Conservation (phyloP, 2,329 filamentous ascomycete genomes). For the Proliferodiscus dingleyae region DNA sequence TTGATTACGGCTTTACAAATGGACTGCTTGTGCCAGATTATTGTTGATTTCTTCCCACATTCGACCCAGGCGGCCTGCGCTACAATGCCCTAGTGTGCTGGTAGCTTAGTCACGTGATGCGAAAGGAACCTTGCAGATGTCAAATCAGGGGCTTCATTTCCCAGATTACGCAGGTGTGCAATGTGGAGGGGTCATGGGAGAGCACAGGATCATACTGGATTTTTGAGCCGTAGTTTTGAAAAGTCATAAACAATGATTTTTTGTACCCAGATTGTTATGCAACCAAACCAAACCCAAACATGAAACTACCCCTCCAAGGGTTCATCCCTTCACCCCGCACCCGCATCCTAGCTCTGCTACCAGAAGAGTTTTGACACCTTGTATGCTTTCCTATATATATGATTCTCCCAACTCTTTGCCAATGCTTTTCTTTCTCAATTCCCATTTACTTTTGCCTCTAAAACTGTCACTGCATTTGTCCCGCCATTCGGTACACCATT, state of each 20-base stretch:
- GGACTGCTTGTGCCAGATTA: neutral
- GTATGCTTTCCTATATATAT: no score
- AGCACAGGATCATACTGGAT: no score
- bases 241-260: no score
- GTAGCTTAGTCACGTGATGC: neutral
- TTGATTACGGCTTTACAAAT: constrained; percentile 1
- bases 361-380: no score
- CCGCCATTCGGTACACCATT: constrained; percentile 22
- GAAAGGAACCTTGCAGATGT: neutral
- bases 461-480: constrained; percentile 32
- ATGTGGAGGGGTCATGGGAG: neutral
- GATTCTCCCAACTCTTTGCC: no score
- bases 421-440: constrained; percentile 18
- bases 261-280: no score
- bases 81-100: neutral
- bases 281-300: constrained; percentile 10
- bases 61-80: constrained; percentile 4
- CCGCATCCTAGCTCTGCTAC: no score
- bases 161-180: neutral
- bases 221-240: no score
- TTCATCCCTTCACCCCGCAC: constrained; percentile 15
- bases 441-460: constrained; percentile 39
- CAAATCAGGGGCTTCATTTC: neutral
- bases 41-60: constrained; percentile 13
- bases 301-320: constrained; percentile 18